Evolutionary conservation across 495 filamentous ascomycete species (phyloP), one percentile per base, ranked within the genome.

Genomic region (Rusavskia elegans): DNA sequence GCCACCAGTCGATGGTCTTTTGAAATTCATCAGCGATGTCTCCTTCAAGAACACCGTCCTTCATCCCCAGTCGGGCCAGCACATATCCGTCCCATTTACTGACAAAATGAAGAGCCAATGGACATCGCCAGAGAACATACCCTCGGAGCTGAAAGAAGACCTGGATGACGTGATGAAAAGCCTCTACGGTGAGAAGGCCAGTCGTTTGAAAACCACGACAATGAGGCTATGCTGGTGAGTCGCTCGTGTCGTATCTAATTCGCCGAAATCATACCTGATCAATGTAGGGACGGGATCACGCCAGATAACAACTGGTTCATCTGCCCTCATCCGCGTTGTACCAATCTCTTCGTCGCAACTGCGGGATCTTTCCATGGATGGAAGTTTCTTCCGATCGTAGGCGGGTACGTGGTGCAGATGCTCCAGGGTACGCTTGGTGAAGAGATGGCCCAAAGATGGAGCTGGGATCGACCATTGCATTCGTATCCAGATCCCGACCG

Each of bases 351-450:
- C 51, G 53, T 78, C 21, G 74, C 74, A 1, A 74, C 71, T 0
- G 70, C 71, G 30, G 74, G 74, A 20, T 68, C 68, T 9, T 72
- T 68, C 54, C 74, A 73, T 54, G 72, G 69, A 27, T 82, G 67
- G 64, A 82, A 82, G 59, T 81, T 82, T 64, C 66, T 81, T 51
- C 77, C 79, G 0, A 71, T 74, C 13, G 65, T 82, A 39, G 79
- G 79, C 16, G 68, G 74, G 25, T 79, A 81, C 56, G 72, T 82
- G 30, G 66, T 72, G 1, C 60, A 74, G 42, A 72, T 80, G 76
- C 60, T 82, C 9, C 64, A 74, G 19, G 73, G 68, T 3, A 61
- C 67, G 9, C 57, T 79, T 2, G 65, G 65, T 20, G 60, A 64
- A 1, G 70, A 71, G 16, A 51, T 73, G 44, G 58, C 48, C 32